phyloP scores from a whole-genome alignment of 192 early-diverging fungal species.

The Geosiphon pyriformis region DNA sequence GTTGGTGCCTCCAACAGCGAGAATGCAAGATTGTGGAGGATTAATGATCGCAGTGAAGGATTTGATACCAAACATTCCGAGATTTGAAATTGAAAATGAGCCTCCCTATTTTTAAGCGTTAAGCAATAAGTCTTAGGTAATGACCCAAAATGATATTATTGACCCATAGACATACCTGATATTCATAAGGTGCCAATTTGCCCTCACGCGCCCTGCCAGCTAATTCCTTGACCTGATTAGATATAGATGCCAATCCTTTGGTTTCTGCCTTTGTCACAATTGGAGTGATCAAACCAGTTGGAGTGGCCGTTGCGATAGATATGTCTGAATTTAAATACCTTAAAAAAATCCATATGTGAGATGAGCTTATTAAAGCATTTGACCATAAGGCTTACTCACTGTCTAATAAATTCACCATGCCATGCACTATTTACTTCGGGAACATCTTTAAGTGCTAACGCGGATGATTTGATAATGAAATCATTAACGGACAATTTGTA shows the following conservation, averaged over 20 bases:
- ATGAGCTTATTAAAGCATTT: constrained; percentile 11
- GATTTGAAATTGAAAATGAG: constrained; percentile 95
- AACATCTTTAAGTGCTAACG: constrained; percentile 81
- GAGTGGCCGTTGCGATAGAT: constrained; percentile 92
- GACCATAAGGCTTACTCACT: constrained; percentile 45
- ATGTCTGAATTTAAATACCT: constrained; percentile 89
- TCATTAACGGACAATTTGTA: constrained; percentile 99
- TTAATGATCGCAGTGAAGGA: constrained; percentile 98
- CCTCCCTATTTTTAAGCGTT: constrained; percentile 54
- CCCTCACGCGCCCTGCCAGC: constrained; percentile 76
- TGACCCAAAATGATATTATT: background rate
- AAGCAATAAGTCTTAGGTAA: background rate
- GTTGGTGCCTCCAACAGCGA: constrained; percentile 82
- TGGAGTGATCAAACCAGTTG: constrained; percentile 91
- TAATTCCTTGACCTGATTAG: constrained; percentile 78
- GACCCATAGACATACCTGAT: constrained; percentile 62
- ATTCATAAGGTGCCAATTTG: constrained; percentile 92
- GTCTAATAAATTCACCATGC: constrained; percentile 80
- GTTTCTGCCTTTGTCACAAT: constrained; percentile 80
- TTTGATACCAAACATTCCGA: constrained; percentile 94
- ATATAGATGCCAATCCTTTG: constrained; percentile 84
- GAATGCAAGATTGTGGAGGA: constrained; percentile 88
- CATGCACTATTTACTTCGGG: constrained; percentile 92
- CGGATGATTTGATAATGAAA: constrained; percentile 95
- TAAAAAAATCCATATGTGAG: background rate